Evolutionary conservation across 768 basidiomycete genomes (phyloP), one percentile per base, ranked within the genome.

Genomic region (Naematelia encephala): DNA sequence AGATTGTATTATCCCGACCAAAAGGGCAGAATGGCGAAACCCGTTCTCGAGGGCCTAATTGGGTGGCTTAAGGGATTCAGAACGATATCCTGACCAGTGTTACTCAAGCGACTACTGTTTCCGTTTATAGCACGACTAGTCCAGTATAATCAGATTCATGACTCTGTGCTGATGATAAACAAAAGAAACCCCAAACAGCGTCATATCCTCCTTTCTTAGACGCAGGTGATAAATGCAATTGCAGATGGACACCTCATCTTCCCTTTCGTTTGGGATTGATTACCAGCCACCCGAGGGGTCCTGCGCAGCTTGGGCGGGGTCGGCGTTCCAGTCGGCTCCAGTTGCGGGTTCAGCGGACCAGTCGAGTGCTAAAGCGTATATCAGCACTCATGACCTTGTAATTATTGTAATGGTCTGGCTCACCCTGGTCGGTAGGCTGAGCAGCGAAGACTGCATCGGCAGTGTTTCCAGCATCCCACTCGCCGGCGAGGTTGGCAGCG

Each of bases 311-410:
- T 50, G 25, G 57, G 82, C 74, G 46, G 90, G 86, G 76, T 92
- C 91, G 60, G 91, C 90, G 69, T 90, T 80, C 92, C 92, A 96
- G 81, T 94, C 91, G 51, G 83, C 77, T 56, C 70, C 76, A 49
- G 80, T 80, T 50, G 82, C 78, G 51, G 81, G 73, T 30, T 90
- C 88, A 14, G 87, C 87, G 63, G 85, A 79, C 90, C 90, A 92
- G 81, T 92, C 90, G 72, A 93, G 85, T 62, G 83, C 85, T 79
- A 62, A 53, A 22, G 12, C 56, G 44, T 56, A 47, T 47, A 19
- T 21, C 25, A 60, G 48, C 12, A n/a, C n/a, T n/a, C n/a, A n/a
- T n/a, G n/a, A n/a, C n/a, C n/a, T n/a, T n/a, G n/a, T n/a, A n/a
- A n/a, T n/a, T 26, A 13, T 51, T n/a, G 11, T 8, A 10, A 30